A percentile compares a stretch with the other conserved stretches of the same genome.
Conservation (phyloP, 2,329 filamentous ascomycete genomes). For the Pyrenophora tritici-repentis region DNA sequence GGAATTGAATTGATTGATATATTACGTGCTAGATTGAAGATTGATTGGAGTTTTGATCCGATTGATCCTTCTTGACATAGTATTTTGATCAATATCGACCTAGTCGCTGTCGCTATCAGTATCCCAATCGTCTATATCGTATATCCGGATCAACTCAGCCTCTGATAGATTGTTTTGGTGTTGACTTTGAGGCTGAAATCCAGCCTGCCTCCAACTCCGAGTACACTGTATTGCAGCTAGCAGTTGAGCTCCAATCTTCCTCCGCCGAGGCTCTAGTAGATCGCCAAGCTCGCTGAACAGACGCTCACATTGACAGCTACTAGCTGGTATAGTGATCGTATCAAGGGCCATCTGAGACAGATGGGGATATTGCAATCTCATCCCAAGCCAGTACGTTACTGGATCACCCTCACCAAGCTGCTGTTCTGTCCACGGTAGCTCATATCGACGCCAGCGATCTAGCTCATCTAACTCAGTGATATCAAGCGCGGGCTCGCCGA, state of each 20-base stretch:
- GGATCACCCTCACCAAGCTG: not conserved
- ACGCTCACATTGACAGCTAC: not conserved
- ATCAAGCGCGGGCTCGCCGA: not conserved
- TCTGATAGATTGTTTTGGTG: no score
- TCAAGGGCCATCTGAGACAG: not conserved
- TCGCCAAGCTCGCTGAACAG: slow-evolving; percentile 8
- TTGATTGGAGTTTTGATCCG: not conserved
- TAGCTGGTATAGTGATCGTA: slow-evolving; percentile 2
- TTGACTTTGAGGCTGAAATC: no score
- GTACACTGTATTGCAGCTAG: no score
- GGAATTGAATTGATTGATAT: not conserved
- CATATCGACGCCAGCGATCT: not conserved
- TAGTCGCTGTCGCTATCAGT: not conserved
- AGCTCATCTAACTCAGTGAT: not conserved
- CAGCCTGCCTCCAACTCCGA: no score
- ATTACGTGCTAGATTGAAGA: not conserved
- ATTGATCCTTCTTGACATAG: not conserved
- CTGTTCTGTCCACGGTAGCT: not conserved
- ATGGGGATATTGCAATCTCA: not conserved
- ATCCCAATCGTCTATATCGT: not conserved
- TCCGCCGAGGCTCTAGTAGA: not conserved
- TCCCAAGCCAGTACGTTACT: not conserved
- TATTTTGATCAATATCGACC: no score
- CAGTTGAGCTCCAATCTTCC: no score
- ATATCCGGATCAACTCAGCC: not conserved